Evolutionary conservation across 768 basidiomycete genomes (phyloP).

Genomic region (Suillus alpinus): DNA sequence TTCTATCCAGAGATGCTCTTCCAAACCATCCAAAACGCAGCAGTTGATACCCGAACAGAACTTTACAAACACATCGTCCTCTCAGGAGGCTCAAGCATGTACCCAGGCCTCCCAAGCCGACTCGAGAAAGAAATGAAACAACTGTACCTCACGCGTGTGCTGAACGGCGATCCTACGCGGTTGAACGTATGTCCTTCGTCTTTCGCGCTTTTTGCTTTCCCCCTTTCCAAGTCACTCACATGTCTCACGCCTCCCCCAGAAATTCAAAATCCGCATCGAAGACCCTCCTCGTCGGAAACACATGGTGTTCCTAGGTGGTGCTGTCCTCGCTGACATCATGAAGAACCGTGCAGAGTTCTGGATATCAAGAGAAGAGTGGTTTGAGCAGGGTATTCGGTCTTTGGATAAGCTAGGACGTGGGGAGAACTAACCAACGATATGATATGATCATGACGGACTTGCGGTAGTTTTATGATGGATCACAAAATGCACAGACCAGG

Average conservation of each 20-base stretch:
- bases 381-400: slow-evolving; percentile 79
- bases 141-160: slow-evolving; percentile 89
- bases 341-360: slow-evolving; percentile 92
- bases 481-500: background rate
- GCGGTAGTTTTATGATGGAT: background rate
- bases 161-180: slow-evolving; percentile 77
- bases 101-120: slow-evolving; percentile 93
- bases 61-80: slow-evolving; percentile 98
- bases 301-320: slow-evolving; percentile 99
- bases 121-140: slow-evolving; percentile 99
- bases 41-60: slow-evolving; percentile 85
- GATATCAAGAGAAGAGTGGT: slow-evolving; percentile 94
- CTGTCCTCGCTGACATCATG: slow-evolving; percentile 99
- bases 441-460: slow-evolving; percentile 2
- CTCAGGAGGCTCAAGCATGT: slow-evolving; percentile 98
- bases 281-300: slow-evolving; percentile 98
- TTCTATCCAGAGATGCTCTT: slow-evolving; percentile 80
- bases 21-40: slow-evolving; percentile 89
- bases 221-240: background rate
- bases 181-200: slow-evolving; percentile 65
- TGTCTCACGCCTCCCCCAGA: slow-evolving; percentile 44
- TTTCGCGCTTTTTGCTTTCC: background rate
- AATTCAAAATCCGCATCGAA: slow-evolving; percentile 99
- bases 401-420: slow-evolving; percentile 85
- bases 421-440: slow-evolving; percentile 34